phyloP scores from a whole-genome alignment of 2,329 filamentous ascomycete species.

The Xylaria sp. region DNA sequence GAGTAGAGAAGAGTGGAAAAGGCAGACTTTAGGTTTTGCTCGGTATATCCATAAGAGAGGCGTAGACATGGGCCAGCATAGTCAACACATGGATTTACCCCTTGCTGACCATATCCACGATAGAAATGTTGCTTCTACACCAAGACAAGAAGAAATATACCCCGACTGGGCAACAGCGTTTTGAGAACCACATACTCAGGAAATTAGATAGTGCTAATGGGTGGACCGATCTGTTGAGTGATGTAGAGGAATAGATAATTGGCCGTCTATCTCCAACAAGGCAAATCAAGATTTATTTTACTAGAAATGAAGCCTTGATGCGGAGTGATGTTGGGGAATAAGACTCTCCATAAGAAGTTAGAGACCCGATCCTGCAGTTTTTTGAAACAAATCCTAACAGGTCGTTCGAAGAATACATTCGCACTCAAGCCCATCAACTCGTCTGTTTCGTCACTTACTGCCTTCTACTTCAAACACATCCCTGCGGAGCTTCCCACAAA shows the following conservation, averaged over 20 bases:
- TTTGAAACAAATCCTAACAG: neutral
- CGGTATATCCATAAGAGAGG: conserved; percentile 50
- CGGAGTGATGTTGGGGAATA: neutral
- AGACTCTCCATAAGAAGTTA: neutral
- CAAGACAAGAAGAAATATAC: conserved; percentile 48
- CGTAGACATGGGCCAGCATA: conserved; percentile 51
- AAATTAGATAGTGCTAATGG: neutral
- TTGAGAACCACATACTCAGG: conserved; percentile 11
- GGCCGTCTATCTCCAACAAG: neutral
- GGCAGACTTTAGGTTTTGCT: conserved; percentile 51
- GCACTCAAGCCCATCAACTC: neutral
- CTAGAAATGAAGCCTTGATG: neutral
- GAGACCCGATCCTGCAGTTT: neutral
- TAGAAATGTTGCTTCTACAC: conserved; percentile 49
- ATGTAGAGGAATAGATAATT: neutral
- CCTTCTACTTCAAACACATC: neutral
- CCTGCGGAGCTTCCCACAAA: neutral
- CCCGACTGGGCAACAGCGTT: conserved; percentile 50
- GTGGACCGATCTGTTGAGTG: neutral
- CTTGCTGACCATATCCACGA: conserved; percentile 50
- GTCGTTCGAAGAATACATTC: neutral
- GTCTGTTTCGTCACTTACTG: neutral
- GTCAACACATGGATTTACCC: conserved; percentile 48
- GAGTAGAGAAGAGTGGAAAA: conserved; percentile 49
- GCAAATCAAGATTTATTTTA: neutral